Base-by-base conservation (phyloP, 768 basidiomycete genomes). In the Panaeolus papilionaceus region DNA sequence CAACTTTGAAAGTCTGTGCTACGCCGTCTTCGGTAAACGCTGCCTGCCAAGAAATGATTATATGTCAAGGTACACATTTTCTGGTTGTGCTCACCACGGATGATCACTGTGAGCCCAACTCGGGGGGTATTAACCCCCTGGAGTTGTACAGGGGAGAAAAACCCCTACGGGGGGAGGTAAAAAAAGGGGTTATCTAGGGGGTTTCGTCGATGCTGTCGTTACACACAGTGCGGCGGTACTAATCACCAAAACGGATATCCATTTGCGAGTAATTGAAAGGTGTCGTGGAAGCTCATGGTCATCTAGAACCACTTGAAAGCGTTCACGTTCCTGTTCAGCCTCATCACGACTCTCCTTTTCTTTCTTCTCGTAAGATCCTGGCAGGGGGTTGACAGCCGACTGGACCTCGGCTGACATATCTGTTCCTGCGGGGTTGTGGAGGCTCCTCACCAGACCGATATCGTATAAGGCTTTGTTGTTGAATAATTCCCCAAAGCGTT, bases 21-120 rank as follows among this genome's bases (percentile, higher is more conserved):
- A 92, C 81, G 0, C 86, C 89, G 0, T 74, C 71, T 76, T 94
- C 92, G 0, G 93, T 87, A 63, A 88, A 88, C 0, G 86, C 79
- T 10, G 89, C 86, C 89, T 89, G 37, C 38, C 40, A 28, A 51
- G 37, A 33, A 42, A 18, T 38, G 20, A 51, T 38, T 64, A n/a
- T 14, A 33, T 44, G 18, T 44, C 14, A 28, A 23, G 40, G 18
- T 10, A 28, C 44, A 47, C 12, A 18, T 9, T 6, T 10, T 16
- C 9, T 3, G 14, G 18, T 9, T 2, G 42, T 6, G 81, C 87
- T 45, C 64, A 87, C 88, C 74, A 87, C 79, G 0, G 87, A 88
- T 0, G 88, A n/a, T n/a, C n/a, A n/a, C n/a, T n/a, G n/a, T n/a
- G n/a, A n/a, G n/a, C n/a, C n/a, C n/a, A n/a, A n/a, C n/a, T n/a